Evolutionary conservation across 2,329 filamentous ascomycete genomes (phyloP), one percentile per base, ranked within the genome.

Genomic region (Botrytis elliptica): DNA sequence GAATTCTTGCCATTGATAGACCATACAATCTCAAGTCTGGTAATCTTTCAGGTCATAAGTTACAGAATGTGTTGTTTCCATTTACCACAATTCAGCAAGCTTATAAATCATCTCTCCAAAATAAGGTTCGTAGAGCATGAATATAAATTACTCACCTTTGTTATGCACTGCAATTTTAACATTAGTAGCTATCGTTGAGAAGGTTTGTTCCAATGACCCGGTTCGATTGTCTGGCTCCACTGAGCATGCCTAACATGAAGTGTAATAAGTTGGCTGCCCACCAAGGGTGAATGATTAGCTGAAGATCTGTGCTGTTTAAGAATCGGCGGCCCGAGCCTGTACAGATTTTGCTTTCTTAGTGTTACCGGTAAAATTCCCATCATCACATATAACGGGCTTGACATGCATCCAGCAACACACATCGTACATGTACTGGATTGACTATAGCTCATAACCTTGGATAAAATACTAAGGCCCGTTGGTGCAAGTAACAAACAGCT

Each of bases 121-220:
- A 33, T 25, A 42, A 12, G 5, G 3, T 33, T 68, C 29, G 36
- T 42, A 57, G 22, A 42, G 16, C 3, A 68, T 25, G 49, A 33
- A 42, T 20, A 33, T 18, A 5, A 7, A 42, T 6, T 69, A n/a
- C 9, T 25, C 12, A 42, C 2, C 4, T 8, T 42, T 25, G 49
- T 44, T n/a, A 42, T 42, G 29, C 18, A 38, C 12, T 33, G 49
- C n/a, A 25, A 55, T 55, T 29, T 33, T 14, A 40, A 57, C 36
- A 25, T 42, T 10, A 25, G 14, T 55, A 55, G 46, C 18, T 20
- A n/a, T 67, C 16, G 22, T 57, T 42, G 38, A 69, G n/a, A 52
- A n/a, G n/a, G 29, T 20, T 69, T 36, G 66, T 69, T 69, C 49
- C 49, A 69, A 69, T 57, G 66, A 25, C 16, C 25, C 36, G 66